phyloP scores from a whole-genome alignment of 2,329 filamentous ascomycete species.

The Penicillium paneum region DNA sequence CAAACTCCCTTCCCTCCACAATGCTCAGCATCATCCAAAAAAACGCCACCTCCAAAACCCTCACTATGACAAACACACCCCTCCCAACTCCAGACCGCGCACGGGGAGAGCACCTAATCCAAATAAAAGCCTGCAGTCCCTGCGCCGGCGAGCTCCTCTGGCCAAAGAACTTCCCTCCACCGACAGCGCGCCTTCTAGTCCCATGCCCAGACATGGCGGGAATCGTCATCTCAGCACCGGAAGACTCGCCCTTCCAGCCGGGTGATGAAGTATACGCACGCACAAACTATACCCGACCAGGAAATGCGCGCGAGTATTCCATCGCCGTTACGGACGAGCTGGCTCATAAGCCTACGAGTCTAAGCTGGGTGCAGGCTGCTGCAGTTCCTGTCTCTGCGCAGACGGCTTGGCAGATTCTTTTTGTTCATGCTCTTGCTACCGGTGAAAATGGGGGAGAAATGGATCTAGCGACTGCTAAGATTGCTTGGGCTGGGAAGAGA shows the following conservation, averaged over 20 bases:
- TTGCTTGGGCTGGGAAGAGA: conserved; percentile 32
- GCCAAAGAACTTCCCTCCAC: conserved; percentile 33
- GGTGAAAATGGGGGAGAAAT: conserved; percentile 19
- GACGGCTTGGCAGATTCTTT: conserved; percentile 47
- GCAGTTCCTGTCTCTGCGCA: conserved; percentile 41
- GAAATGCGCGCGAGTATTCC: conserved; percentile 39
- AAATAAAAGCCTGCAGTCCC: conserved; percentile 38
- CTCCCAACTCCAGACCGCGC: conserved; percentile 14
- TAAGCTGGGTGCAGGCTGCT: conserved; percentile 39
- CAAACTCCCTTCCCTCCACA: neutral
- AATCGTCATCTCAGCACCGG: conserved; percentile 36
- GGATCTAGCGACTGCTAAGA: neutral
- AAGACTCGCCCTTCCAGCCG: conserved; percentile 31
- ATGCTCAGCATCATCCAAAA: neutral
- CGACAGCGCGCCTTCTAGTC: conserved; percentile 28
- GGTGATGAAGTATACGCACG: conserved; percentile 43
- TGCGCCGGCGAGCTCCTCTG: conserved; percentile 46
- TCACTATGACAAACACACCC: neutral
- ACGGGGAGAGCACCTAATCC: conserved; percentile 39
- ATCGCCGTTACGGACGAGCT: conserved; percentile 38
- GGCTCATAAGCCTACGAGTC: conserved; percentile 32
- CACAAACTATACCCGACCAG: conserved; percentile 35
- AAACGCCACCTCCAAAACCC: neutral
- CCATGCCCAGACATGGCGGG: conserved; percentile 47
- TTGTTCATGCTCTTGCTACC: conserved; percentile 34